These are phyloP conservation scores for Corniculantispora saksenae DNA, from an alignment of 2,329 filamentous ascomycete genomes.

Conservation along the genomic window DNA sequence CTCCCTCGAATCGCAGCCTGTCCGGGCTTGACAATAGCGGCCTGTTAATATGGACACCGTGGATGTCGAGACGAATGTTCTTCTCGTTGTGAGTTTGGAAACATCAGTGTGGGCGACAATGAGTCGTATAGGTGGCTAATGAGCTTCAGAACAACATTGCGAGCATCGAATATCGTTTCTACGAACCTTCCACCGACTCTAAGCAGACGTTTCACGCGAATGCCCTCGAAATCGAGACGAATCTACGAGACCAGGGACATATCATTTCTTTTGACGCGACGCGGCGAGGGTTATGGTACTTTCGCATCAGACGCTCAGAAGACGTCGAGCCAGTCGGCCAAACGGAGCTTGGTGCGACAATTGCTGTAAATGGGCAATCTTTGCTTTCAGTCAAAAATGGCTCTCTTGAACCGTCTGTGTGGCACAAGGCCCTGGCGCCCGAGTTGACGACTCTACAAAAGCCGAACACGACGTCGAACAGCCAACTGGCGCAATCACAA, in stretches of 20 bases:
- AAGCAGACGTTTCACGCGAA: conserved; percentile 46
- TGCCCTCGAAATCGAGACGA: conserved; percentile 53
- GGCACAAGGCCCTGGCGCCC: conserved; percentile 12
- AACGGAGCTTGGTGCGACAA: conserved; percentile 3
- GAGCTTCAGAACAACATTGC: conserved; percentile 56
- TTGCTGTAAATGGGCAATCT: conserved; percentile 2
- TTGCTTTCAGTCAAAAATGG: conserved; percentile 1
- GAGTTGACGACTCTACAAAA: not conserved
- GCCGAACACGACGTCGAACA: not conserved
- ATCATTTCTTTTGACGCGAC: conserved; percentile 54
- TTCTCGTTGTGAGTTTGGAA: conserved; percentile 53
- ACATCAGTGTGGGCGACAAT: conserved; percentile 21
- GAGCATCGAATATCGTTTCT: conserved; percentile 56
- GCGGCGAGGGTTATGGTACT: conserved; percentile 56
- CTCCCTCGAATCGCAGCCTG: not conserved
- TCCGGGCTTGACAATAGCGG: not conserved
- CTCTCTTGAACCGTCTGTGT: conserved; percentile 7
- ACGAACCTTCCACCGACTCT: conserved; percentile 49
- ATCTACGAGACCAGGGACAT: conserved; percentile 53
- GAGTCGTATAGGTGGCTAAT: conserved; percentile 21
- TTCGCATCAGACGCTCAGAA: conserved; percentile 49
- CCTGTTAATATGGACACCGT: conserved; percentile 58
- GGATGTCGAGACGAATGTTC: conserved; percentile 63
- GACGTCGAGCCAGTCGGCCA: conserved; percentile 29
- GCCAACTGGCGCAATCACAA: conserved; percentile 18